Conservation (phyloP, 1,284 basidiomycete genomes). For the Boletus mariae region DNA sequence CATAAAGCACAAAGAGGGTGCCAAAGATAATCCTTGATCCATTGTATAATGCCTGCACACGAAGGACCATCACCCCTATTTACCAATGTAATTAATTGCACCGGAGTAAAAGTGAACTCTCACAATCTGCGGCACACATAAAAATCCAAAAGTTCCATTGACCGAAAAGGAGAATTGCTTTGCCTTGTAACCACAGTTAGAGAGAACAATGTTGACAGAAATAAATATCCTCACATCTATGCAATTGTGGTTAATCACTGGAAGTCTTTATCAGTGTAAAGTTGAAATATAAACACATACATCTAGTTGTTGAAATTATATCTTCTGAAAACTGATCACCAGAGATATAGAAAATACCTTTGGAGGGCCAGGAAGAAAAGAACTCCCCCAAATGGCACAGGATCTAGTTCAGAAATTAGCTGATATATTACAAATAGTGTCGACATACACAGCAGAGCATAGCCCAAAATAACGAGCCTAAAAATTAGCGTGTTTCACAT, state of each 20-base stretch:
- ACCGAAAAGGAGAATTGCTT: not conserved
- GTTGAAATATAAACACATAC: not conserved
- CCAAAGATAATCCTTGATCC: not conserved
- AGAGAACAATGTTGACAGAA: not conserved
- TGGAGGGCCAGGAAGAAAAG: not conserved
- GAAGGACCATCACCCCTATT: not conserved
- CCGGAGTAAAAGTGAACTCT: not conserved
- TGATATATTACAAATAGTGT: not conserved
- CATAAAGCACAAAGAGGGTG: not conserved
- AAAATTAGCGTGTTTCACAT: not conserved
- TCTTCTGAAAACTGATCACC: not conserved
- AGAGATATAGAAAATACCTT: not conserved
- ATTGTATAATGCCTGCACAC: not conserved
- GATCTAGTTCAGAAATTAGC: not conserved
- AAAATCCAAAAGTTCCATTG: not conserved
- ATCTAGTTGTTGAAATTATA: not conserved
- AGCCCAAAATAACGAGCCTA: not conserved
- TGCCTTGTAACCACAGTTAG: not conserved
- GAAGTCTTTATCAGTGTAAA: not conserved
- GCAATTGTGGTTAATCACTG: not conserved
- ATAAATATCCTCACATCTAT: not conserved
- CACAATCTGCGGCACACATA: not conserved
- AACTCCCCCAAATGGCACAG: not conserved
- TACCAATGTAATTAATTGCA: not conserved
- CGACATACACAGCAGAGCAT: not conserved